Evolutionary conservation across 2,329 filamentous ascomycete genomes (phyloP).

Genomic region (Monosporascus sp.): DNA sequence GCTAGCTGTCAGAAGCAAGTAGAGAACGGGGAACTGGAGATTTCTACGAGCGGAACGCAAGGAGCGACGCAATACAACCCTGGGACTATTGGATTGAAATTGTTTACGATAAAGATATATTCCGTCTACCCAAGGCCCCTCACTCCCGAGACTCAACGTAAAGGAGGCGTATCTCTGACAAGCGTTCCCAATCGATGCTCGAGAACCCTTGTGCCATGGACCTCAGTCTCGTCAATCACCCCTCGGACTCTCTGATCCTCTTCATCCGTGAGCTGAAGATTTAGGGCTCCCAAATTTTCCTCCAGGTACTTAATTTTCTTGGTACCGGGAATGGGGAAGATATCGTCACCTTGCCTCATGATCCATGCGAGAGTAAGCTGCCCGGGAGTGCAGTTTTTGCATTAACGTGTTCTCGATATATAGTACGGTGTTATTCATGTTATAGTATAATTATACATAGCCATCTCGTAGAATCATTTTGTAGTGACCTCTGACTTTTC

Average conservation of each 20-base stretch:
- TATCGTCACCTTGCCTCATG: constrained; percentile 35
- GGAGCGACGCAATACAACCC: too few relatives aligned
- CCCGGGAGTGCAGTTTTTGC: constrained; percentile 35
- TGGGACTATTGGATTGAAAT: too few relatives aligned
- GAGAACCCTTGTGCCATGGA: constrained; percentile 3
- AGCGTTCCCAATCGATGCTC: constrained; percentile 1
- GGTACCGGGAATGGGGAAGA: constrained; percentile 30
- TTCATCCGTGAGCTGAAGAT: constrained; percentile 10
- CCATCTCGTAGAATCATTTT: too few relatives aligned
- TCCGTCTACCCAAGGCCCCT: too few relatives aligned
- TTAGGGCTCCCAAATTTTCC: constrained; percentile 18
- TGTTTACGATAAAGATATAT: too few relatives aligned
- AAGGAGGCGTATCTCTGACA: constrained; percentile 2
- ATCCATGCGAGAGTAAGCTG: constrained; percentile 53
- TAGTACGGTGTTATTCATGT: too few relatives aligned
- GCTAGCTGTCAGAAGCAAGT: too few relatives aligned
- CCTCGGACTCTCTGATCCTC: constrained; percentile 8
- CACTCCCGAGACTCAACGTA: not conserved
- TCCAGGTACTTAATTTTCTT: constrained; percentile 28
- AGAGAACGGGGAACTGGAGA: too few relatives aligned
- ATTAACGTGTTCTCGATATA: too few relatives aligned
- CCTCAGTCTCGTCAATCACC: constrained; percentile 4
- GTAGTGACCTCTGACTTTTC: too few relatives aligned
- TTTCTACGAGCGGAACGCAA: too few relatives aligned
- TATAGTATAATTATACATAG: too few relatives aligned